Evolutionary conservation across 2,329 filamentous ascomycete species (phyloP), one percentile per base, ranked within the genome.

Genomic region (Sporothrix euskadiensis): DNA sequence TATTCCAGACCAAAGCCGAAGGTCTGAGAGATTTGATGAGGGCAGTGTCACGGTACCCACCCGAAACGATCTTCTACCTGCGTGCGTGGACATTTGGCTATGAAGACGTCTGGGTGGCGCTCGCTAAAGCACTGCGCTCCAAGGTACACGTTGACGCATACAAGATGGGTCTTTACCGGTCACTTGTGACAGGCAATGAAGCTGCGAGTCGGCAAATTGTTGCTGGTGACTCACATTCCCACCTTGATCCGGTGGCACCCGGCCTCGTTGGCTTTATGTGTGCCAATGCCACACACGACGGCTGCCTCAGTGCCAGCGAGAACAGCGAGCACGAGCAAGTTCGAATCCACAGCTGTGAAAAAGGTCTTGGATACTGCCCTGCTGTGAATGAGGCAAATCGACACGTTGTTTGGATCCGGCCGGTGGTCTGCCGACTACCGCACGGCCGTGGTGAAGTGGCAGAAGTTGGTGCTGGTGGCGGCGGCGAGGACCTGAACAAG

Each of bases 51-150:
- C 79, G 83, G 32, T 97, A 95, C 79, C 91, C 94, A 0, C 75
- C 84, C 1, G 88, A 93, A 54, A 97, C 94, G 0, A 80, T 91
- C 0, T 98, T 97, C 78, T 92, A 97, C 80, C 87, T 98, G 63
- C 89, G 94, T 73, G 89, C 94, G 0, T 97, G 94, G 94, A 98
- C 95, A 0, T 96, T 96, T 79, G 93, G 92, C 77, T 52, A 98
- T 76, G 94, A 98, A 80, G 92, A 97, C 71, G 94, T 97, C 0
- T 98, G 94, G 94, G 84, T 94, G 74, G 91, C 93, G 0, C 82
- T 98, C 0, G 90, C 94, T 0, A 87, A 90, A 30, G 88, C 89
- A 12, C 83, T 98, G 0, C 82, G 88, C 6, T 91, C 90, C 3
- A 87, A 85, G 79, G 90, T 91, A 81, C 95, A 98, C 78, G 88